Evolutionary conservation across 345 rosid genomes (phyloP).

Genomic region (Schrenkiella parvula): DNA sequence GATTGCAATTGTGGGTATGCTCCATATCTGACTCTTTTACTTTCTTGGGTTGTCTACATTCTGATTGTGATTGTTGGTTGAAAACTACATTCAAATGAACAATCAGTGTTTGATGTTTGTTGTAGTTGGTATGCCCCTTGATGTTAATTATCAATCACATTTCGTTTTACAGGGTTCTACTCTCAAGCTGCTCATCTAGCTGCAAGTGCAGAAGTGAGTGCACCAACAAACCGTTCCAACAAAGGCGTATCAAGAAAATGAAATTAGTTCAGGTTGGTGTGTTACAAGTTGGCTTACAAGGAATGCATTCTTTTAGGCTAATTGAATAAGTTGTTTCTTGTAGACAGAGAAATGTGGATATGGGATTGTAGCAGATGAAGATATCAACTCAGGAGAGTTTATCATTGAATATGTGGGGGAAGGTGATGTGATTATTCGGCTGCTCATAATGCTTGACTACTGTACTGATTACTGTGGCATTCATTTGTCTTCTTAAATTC

Average conservation of each 20-base stretch:
- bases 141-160: neutral
- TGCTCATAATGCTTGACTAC: neutral
- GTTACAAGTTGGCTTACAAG: neutral
- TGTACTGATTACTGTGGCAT: neutral
- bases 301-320: neutral
- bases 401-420: slow-evolving; percentile 95
- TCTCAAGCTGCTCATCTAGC: slow-evolving; percentile 91
- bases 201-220: slow-evolving; percentile 75
- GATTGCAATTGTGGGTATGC: slow-evolving; percentile 96
- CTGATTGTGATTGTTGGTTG: neutral
- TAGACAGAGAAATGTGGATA: slow-evolving; percentile 98
- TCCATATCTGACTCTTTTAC: neutral
- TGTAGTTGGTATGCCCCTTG: neutral
- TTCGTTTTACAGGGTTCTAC: slow-evolving; percentile 52
- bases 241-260: slow-evolving; percentile 80
- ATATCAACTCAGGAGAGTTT: slow-evolving; percentile 79
- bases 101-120: neutral
- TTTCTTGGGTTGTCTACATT: neutral
- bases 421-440: slow-evolving; percentile 45
- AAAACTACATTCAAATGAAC: neutral
- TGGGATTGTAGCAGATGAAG: slow-evolving; percentile 87
- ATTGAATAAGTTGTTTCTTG: slow-evolving; percentile 44
- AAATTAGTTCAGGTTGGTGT: slow-evolving; percentile 67
- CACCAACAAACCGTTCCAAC: slow-evolving; percentile 83
- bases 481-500: neutral